Evolutionary conservation across 495 filamentous ascomycete species (phyloP), one percentile per base, ranked within the genome.

Genomic region (Hypomontagnella submonticulosa): DNA sequence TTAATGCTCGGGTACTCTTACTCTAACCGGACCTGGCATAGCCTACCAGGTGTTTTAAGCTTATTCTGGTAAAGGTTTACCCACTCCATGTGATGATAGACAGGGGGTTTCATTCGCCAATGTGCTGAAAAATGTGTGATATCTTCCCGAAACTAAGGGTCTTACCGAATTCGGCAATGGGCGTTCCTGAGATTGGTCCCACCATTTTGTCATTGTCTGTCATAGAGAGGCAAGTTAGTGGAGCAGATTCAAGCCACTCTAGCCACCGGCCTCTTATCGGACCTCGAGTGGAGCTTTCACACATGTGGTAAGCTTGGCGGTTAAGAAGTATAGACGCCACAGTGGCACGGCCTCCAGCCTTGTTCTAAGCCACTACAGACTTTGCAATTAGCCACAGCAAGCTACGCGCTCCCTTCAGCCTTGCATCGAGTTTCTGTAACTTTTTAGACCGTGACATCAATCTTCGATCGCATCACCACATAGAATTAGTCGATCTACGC

Each of bases 381-480:
- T 64, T 59, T 57, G 32, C 51, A n/a, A 61, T 42, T 43, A 46
- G 61, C 66, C 36, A 64, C 61, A 72, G 7, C 34, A 36, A n/a
- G 7, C 12, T 51, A 61, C 57, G 47, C 36, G 16, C 36, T 50
- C 13, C 15, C 12, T 37, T 58, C 55, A 72, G 67, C 70, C 67
- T 70, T 57, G 51, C 47, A 60, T 48, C 72, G 13, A 61, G 57
- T 34, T 46, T 72, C 44, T 69, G 19, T 69, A 73, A 68, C 51
- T 63, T 65, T 72, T 69, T 73, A 3, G 40, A 61, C 42, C 63
- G 49, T 62, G 61, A 58, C 52, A 66, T 61, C 48, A 55, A 55
- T 37, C 44, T 63, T 19, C 34, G 30, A 42, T 63, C 64, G 50
- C 51, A 52, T 58, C 32, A 19, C 43, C 30, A 61, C 20, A 4